Percentiles rank a stretch among this genome's conserved stretches.
These are phyloP conservation scores for Lodderomyces theae DNA, from an alignment of 1,139 yeast genomes.

Conservation along the genomic window DNA sequence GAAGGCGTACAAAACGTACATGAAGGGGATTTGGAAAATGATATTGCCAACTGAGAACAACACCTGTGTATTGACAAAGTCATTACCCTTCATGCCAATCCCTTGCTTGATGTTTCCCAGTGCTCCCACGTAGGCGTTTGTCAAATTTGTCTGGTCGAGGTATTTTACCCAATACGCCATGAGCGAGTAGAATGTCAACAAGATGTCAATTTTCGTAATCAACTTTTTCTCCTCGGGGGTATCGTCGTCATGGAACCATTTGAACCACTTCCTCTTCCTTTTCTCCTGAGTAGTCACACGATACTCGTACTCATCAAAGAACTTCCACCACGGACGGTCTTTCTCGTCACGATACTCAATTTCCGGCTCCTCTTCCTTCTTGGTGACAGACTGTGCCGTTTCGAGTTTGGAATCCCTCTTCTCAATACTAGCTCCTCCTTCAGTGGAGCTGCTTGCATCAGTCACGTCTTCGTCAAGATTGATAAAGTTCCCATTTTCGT, in stretches of 20 bases:
- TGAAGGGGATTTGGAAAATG: conserved; percentile 53
- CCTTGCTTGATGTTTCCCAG: conserved; percentile 60
- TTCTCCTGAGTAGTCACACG: conserved; percentile 39
- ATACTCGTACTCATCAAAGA: conserved; percentile 62
- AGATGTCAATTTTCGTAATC: conserved; percentile 58
- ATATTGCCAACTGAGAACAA: conserved; percentile 58
- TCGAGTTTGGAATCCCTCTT: conserved; percentile 2
- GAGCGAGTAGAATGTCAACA: conserved; percentile 58
- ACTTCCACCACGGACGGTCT: conserved; percentile 60
- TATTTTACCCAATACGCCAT: conserved; percentile 71
- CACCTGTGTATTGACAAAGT: conserved; percentile 59
- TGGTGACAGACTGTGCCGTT: not conserved
- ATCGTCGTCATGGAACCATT: conserved; percentile 61
- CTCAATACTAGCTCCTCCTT: conserved; percentile 3
- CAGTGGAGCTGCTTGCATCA: not conserved
- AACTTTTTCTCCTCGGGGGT: conserved; percentile 55
- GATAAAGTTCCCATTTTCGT: conserved; percentile 15
- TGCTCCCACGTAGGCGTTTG: conserved; percentile 70
- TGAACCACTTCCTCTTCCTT: conserved; percentile 51
- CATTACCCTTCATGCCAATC: conserved; percentile 62
- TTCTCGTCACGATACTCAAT: conserved; percentile 61
- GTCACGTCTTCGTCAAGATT: conserved; percentile 7
- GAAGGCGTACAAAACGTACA: conserved; percentile 41
- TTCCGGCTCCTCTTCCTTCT: not conserved
- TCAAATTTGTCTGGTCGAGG: conserved; percentile 57